A percentile compares a stretch with the other conserved stretches of the same genome.
These are phyloP conservation scores for Mucor velutinosus DNA, from an alignment of 371 early-diverging fungal genomes.

Conservation along the genomic window DNA sequence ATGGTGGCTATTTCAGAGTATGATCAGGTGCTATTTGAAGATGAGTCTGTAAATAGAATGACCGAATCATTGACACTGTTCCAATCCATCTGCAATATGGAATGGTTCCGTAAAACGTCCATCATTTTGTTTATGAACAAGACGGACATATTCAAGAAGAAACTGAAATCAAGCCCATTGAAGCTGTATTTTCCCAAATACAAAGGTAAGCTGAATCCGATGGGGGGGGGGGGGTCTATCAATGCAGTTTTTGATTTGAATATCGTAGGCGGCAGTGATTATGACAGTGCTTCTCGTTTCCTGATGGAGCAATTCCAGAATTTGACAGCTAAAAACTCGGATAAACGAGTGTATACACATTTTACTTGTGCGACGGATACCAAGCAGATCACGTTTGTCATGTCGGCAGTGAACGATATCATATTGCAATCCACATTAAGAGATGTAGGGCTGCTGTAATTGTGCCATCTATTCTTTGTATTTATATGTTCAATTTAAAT, in stretches of 20 bases:
- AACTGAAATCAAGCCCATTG: constrained; percentile 60
- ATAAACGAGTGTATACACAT: constrained; percentile 41
- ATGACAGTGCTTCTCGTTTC: constrained; percentile 48
- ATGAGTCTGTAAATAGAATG: constrained; percentile 65
- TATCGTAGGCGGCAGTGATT: constrained; percentile 54
- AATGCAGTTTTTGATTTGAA: no score
- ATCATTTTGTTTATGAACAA: constrained; percentile 83
- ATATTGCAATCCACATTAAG: constrained; percentile 57
- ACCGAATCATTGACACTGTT: constrained; percentile 66
- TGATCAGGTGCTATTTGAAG: constrained; percentile 89
- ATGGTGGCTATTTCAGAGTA: constrained; percentile 88
- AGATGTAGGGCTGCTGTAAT: constrained; percentile 58
- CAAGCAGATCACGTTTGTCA: constrained; percentile 66
- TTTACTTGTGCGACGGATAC: constrained; percentile 63
- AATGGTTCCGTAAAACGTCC: constrained; percentile 71
- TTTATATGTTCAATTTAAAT: not conserved
- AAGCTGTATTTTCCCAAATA: constrained; percentile 71
- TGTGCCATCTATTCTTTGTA: not conserved
- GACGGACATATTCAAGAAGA: constrained; percentile 72
- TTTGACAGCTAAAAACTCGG: constrained; percentile 12
- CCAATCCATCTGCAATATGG: constrained; percentile 67
- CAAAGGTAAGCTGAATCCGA: constrained; percentile 16
- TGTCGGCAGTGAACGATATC: constrained; percentile 72
- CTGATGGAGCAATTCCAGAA: constrained; percentile 25
- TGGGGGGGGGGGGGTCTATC: no score